Base-by-base conservation (phyloP, 768 basidiomycete genomes). In the button mushroom (Agaricus bisporus) region DNA sequence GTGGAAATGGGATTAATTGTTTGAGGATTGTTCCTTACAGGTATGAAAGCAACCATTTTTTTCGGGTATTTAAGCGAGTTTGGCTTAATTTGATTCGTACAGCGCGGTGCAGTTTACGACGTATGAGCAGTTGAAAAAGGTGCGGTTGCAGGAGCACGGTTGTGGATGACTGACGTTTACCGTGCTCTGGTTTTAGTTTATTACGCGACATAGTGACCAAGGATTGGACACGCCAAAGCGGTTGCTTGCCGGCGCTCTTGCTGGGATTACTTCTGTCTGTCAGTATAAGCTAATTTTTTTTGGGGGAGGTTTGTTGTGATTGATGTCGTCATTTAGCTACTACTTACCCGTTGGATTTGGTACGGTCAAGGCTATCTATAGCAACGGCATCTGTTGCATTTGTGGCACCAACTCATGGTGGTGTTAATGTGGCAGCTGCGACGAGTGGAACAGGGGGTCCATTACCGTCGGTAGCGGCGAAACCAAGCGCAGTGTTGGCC, bases 241-340 rank as follows among this genome's bases (percentile, higher is more conserved):
- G 52, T 73, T 99, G 39, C 73, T 82, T 1, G 85, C 90, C 51
- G 95, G 95, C 58, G 93, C 92, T 17, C 71, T 95, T 11, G 95
- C 95, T 47, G 95, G 95, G 25, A 90, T 98, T 58, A 88, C 90
- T 8, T 94, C 92, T 56, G 95, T 99, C 58, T 90, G 93, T 93
- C 63, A 64, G 89, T 81, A 29, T 41, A 29, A 36, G 41, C 8
- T 41, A 48, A 50, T 32, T 26, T 54, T 51, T 14, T 57, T 28
- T n/a, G 35, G 48, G 51, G 39, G 36, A 26, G 25, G n/a, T 29
- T 51, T 14, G 37, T 48, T n/a, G 41, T 32, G 26, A 20, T 28
- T 41, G n/a, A 15, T 22, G 22, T 22, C 22, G 22, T 22, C 22
- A 22, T 46, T 48, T 56, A 91, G 89, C 85, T 59, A 78, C 89